phyloP scores from a whole-genome alignment of 371 early-diverging fungal species.

The Apophysomyces elegans region DNA sequence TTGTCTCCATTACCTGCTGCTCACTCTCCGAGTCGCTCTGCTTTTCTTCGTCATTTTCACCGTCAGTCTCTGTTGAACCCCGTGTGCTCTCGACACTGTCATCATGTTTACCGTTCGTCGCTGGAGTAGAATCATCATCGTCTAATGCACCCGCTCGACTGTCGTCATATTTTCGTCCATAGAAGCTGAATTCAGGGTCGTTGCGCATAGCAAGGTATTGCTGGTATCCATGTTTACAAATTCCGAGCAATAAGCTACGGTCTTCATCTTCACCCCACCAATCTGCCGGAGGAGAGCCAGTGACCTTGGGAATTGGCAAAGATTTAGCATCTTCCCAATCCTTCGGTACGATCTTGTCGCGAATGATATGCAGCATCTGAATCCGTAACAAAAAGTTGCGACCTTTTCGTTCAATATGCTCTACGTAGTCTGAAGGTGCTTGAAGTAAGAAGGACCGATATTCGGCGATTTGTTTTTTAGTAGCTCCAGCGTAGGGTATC shows the following conservation, averaged over 20 bases:
- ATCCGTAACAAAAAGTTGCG: constrained; percentile 73
- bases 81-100: constrained; percentile 1
- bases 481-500: constrained; percentile 64
- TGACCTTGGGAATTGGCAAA: constrained; percentile 62
- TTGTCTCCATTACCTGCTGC: background rate
- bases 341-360: constrained; percentile 63
- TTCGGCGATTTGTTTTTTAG: constrained; percentile 61
- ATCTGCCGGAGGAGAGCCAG: constrained; percentile 57
- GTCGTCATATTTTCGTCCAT: constrained; percentile 50
- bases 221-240: constrained; percentile 81
- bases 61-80: constrained; percentile 14
- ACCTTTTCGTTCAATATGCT: constrained; percentile 69
- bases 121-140: constrained; percentile 33
- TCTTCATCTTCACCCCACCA: constrained; percentile 86
- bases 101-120: constrained; percentile 28
- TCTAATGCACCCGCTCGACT: constrained; percentile 41
- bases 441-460: constrained; percentile 69
- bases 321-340: constrained; percentile 59
- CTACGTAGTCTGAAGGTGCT: constrained; percentile 70
- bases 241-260: constrained; percentile 74
- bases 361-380: constrained; percentile 74
- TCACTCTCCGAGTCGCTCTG: constrained; percentile 12
- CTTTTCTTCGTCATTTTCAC: constrained; percentile 14
- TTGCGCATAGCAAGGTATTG: constrained; percentile 64
- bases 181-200: constrained; percentile 73